Conservation (phyloP, 345 rosid species). For the Draba incana region DNA sequence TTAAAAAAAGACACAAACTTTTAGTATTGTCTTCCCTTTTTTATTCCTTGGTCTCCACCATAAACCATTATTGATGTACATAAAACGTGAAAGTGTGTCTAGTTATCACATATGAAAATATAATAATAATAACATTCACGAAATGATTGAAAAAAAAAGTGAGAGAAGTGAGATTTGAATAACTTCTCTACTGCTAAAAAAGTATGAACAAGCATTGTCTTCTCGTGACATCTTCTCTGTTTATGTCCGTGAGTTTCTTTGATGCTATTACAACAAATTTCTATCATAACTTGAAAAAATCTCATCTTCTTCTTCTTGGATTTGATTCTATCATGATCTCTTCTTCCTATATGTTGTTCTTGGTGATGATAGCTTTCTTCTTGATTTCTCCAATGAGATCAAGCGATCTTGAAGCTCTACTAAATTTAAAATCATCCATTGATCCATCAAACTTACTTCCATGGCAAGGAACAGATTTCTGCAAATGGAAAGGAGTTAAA, state of each 20-base stretch:
- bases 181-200: slow-evolving; percentile 30
- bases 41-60: slow-evolving; percentile 24
- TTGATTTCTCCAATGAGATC: slow-evolving; percentile 60
- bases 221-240: slow-evolving; percentile 38
- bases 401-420: slow-evolving; percentile 59
- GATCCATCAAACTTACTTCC: slow-evolving; percentile 64
- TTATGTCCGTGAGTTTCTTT: slow-evolving; percentile 32
- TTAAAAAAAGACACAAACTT: slow-evolving; percentile 27
- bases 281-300: slow-evolving; percentile 1
- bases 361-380: slow-evolving; percentile 17
- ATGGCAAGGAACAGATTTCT: slow-evolving; percentile 64
- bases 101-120: slow-evolving; percentile 3
- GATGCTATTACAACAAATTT: background rate
- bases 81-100: slow-evolving; percentile 15
- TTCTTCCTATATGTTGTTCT: slow-evolving; percentile 18
- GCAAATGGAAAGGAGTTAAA: slow-evolving; percentile 79
- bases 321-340: slow-evolving; percentile 26
- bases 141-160: slow-evolving; percentile 20
- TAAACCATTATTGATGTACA: slow-evolving; percentile 26
- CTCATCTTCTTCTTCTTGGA: background rate
- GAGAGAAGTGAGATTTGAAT: slow-evolving; percentile 34
- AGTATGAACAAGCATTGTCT: slow-evolving; percentile 35
- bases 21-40: background rate
- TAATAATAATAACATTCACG: slow-evolving; percentile 19
- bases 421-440: slow-evolving; percentile 64